Evolutionary conservation across 2,329 filamentous ascomycete species (phyloP).

Genomic region (Huntiella bhutanensis): DNA sequence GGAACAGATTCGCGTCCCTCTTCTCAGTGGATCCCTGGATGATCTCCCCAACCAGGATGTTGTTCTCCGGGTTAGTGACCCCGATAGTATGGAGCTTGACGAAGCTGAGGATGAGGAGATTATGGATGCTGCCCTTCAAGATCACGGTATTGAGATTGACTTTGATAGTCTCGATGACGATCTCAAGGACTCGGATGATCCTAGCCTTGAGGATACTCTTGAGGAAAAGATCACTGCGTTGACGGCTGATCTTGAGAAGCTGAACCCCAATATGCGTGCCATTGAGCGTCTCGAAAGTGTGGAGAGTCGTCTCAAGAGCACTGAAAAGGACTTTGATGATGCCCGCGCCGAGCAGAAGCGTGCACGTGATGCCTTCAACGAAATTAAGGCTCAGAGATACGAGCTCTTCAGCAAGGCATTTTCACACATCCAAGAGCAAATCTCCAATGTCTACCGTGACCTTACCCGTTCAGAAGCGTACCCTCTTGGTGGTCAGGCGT

Average conservation of each 20-base stretch:
- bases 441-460: constrained; percentile 84
- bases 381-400: constrained; percentile 62
- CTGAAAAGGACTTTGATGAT: constrained; percentile 77
- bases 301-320: constrained; percentile 61
- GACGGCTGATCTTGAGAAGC: constrained; percentile 67
- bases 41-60: constrained; percentile 74
- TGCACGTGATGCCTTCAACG: constrained; percentile 67
- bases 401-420: constrained; percentile 94
- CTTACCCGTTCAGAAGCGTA: constrained; percentile 81
- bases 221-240: constrained; percentile 60
- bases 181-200: constrained; percentile 54
- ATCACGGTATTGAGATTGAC: constrained; percentile 81
- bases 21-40: constrained; percentile 60
- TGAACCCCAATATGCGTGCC: constrained; percentile 92
- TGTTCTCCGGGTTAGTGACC: constrained; percentile 48
- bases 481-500: constrained; percentile 73
- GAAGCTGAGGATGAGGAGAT: constrained; percentile 37
- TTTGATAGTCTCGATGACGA: constrained; percentile 70
- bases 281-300: constrained; percentile 80
- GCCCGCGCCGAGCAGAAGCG: constrained; percentile 55
- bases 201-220: constrained; percentile 54
- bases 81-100: constrained; percentile 86
- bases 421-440: constrained; percentile 84
- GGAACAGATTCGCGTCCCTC: constrained; percentile 75
- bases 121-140: constrained; percentile 51